Conservation (phyloP, 2,329 filamentous ascomycete genomes). For the Ambrosiella xylebori region DNA sequence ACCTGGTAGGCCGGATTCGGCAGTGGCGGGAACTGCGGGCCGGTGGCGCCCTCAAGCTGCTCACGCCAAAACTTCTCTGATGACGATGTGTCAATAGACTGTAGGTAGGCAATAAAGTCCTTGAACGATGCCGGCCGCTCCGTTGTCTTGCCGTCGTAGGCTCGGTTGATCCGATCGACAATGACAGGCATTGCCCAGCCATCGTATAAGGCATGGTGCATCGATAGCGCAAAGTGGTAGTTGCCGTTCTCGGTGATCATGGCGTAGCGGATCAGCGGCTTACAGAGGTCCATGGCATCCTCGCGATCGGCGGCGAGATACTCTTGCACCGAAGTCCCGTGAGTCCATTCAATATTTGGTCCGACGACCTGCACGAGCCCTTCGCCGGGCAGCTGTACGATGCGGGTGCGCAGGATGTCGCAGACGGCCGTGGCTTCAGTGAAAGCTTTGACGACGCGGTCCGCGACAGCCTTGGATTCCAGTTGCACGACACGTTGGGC, state of each 20-base stretch:
- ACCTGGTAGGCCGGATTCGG: conserved; percentile 31
- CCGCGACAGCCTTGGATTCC: conserved; percentile 19
- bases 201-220: conserved; percentile 40
- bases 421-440: conserved; percentile 24
- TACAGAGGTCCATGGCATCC: conserved; percentile 27
- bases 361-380: conserved; percentile 32
- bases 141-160: conserved; percentile 21
- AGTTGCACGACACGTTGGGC: conserved; percentile 31
- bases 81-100: conserved; percentile 21
- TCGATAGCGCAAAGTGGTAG: conserved; percentile 32
- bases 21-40: conserved; percentile 30
- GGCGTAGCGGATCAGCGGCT: conserved; percentile 29
- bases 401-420: conserved; percentile 31
- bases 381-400: conserved; percentile 27
- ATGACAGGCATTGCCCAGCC: conserved; percentile 37
- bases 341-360: conserved; percentile 22
- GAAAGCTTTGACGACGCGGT: conserved; percentile 24
- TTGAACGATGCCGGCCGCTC: conserved; percentile 21
- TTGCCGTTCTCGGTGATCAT: conserved; percentile 22
- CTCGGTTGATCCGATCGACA: conserved; percentile 30
- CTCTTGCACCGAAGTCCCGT: conserved; percentile 21
- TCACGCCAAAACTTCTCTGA: conserved; percentile 31
- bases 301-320: conserved; percentile 26
- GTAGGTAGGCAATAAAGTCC: conserved; percentile 32
- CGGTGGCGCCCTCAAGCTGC: conserved; percentile 27